Conservation (phyloP, 2,329 filamentous ascomycete genomes). For the Penicillium thymicola region DNA sequence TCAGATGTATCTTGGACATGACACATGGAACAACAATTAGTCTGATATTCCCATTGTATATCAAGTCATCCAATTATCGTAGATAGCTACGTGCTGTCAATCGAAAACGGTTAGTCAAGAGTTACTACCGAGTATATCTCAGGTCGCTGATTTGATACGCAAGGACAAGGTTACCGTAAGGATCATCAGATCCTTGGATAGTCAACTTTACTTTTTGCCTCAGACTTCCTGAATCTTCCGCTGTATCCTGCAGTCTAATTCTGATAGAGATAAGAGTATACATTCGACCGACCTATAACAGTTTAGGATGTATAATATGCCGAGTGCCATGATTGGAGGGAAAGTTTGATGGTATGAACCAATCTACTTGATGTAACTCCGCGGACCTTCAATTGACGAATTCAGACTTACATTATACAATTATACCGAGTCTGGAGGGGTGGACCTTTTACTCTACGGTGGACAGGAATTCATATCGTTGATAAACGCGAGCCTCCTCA, state of each 20-base stretch:
- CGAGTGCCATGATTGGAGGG: neutral
- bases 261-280: conserved; percentile 13
- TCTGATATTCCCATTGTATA: conserved; percentile 2
- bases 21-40: conserved; percentile 12
- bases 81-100: neutral
- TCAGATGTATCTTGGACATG: conserved; percentile 1
- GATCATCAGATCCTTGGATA: neutral
- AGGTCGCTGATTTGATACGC: conserved; percentile 15
- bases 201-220: neutral
- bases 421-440: neutral
- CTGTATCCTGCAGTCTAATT: neutral
- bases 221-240: conserved; percentile 1
- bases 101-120: conserved; percentile 2
- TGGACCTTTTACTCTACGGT: neutral
- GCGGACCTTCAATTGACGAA: conserved; percentile 6
- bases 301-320: neutral
- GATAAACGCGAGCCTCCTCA: conserved; percentile 25
- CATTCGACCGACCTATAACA: conserved; percentile 4
- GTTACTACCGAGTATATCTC: conserved; percentile 12
- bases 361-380: conserved; percentile 12
- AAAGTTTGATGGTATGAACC: conserved; percentile 1
- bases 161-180: neutral
- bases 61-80: neutral
- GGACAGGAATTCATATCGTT: conserved; percentile 1
- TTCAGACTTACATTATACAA: neutral